Base-by-base conservation (phyloP, 352 stramenopile genomes). In the Pythium monospermum region DNA sequence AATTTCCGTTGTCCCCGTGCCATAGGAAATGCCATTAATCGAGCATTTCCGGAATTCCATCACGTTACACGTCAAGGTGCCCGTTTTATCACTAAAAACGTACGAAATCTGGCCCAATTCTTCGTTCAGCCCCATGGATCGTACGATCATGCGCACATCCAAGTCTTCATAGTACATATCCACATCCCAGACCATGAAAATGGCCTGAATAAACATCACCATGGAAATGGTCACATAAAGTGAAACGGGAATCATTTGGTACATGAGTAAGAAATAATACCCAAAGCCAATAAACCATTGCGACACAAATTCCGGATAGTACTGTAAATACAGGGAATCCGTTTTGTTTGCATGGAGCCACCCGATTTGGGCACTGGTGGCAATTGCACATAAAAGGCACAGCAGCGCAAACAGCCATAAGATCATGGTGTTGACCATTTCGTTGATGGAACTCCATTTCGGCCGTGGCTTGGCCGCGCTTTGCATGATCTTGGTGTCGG, bases 51-150 rank as follows among this genome's bases (percentile, higher is more conserved):
- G n/a, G n/a, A n/a, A n/a, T n/a, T n/a, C n/a, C n/a, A n/a, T n/a
- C n/a, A n/a, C n/a, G n/a, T n/a, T n/a, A 49, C 85, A 87, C 13
- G 91, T 98, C 21, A 98, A 60, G n/a, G 91, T 98, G 35, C 91
- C 91, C 0, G 91, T 97, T 66, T 97, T 97, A 61, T 97, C 91
- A 31, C 66, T 97, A 58, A 96, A 96, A 22, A 96, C 74, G 55
- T 93, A 93, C 30, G 73, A 87, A n/a, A 97, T 88, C 68, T 97
- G 89, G 4, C 90, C 90, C 31, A 97, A 63, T 42, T 96, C 87
- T 59, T 97, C 89, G 41, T 92, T 92, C 11, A 92, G 59, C 53
- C 83, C 68, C 72, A 87, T 91, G 57, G 86, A 90, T 18, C 82
- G 78, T 16, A 87, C 91, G 13, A 77, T 69, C 52, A 95, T 80